Base-by-base conservation (phyloP, 352 stramenopile genomes). In the Globisporangium apiculatum region DNA sequence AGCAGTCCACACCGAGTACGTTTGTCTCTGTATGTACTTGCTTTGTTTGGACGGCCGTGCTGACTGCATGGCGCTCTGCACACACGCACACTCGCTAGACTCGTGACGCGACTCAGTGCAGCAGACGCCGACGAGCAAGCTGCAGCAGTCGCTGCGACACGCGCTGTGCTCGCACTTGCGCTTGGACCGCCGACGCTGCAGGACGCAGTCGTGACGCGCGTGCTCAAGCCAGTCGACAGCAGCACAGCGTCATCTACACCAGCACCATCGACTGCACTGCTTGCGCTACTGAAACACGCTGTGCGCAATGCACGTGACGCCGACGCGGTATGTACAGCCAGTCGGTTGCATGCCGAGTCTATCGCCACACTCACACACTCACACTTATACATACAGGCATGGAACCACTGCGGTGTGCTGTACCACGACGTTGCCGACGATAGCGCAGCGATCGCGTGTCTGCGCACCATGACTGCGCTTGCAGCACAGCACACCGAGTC, bases 391-490 rank as follows among this genome's bases (percentile, higher is more conserved):
- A 42, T 12, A 12, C 15, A 82, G 57, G 68, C 66, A 6, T 85
- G 75, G 75, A 73, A 56, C 4, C 53, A 72, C 17, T 85, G 72
- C 47, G 70, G 66, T 0, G 62, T 66, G 40, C 43, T 71, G 38
- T 85, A 79, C 48, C 66, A 82, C n/a, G 40, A 49, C 24, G 15
- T 72, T 1, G 67, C 60, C 24, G 67, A 74, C 57, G 67, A 74
- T 42, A 67, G 70, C 38, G 66, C 62, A 43, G 72, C 69, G 6
- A 54, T 78, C 4, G 57, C 53, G 9, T 68, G 57, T 35, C 8
- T 78, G 4, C 65, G 67, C 17, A 56, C 61, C 0, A 76, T 78
- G 67, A 74, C 69, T 41, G 67, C 62, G 36, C 36, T 81, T 43
- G 67, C 17, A 62, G 74, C 48, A 40, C 76, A 15, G 49, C 77